These are phyloP conservation scores for Cladosporium cucumerinum DNA, from an alignment of 2,329 filamentous ascomycete species.

Conservation along the genomic window DNA sequence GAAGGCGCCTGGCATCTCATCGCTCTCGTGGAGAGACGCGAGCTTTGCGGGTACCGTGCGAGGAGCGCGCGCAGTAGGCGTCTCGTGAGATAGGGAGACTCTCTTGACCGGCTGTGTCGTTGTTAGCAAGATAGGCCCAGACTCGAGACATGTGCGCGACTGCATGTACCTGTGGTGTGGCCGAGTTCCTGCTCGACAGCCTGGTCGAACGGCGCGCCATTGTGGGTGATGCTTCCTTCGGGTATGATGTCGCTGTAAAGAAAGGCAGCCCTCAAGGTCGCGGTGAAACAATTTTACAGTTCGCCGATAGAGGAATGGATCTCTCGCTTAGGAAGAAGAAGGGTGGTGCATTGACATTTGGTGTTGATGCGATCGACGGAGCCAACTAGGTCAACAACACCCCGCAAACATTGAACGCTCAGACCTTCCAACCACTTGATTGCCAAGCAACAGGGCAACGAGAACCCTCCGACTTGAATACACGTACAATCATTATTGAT, in stretches of 20 bases:
- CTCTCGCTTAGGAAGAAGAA: background rate
- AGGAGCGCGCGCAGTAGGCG: slow-evolving; percentile 25
- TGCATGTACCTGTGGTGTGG: slow-evolving; percentile 22
- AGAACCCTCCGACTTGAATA: background rate
- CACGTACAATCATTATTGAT: background rate
- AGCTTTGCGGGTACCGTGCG: slow-evolving; percentile 40
- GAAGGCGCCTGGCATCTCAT: slow-evolving; percentile 40
- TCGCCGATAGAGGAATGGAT: slow-evolving; percentile 5
- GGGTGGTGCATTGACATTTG: slow-evolving; percentile 11
- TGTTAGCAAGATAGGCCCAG: background rate
- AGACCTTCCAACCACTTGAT: background rate
- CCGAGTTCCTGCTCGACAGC: slow-evolving; percentile 14
- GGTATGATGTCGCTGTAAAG: background rate
- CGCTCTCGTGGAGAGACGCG: slow-evolving; percentile 43
- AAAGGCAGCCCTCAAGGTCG: background rate
- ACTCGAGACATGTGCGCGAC: background rate
- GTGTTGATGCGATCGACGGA: background rate
- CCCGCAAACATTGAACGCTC: background rate
- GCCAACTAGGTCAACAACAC: no score
- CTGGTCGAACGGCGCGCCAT: slow-evolving; percentile 18
- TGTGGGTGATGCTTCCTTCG: background rate
- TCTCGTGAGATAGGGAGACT: slow-evolving; percentile 36
- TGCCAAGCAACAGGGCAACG: background rate
- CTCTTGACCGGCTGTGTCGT: slow-evolving; percentile 28
- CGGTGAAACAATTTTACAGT: slow-evolving; percentile 4